Conservation (phyloP, 257 asterid genomes). For the Nicotiana attenuata region DNA sequence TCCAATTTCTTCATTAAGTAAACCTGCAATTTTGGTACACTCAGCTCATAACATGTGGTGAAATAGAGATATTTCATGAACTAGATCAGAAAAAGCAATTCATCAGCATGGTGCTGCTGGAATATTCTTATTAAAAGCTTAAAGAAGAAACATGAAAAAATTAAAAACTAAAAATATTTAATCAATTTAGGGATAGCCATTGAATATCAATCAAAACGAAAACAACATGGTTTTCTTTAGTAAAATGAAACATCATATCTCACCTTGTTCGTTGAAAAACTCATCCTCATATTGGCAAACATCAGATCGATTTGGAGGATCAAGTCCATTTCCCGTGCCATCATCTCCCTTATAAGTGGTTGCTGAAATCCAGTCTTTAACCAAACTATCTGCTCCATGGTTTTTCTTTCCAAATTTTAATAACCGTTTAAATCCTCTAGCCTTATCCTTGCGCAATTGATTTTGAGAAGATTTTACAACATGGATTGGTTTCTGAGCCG, state of each 20-base stretch:
- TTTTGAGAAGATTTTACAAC: slow-evolving; percentile 45
- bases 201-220: background rate
- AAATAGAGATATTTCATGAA: background rate
- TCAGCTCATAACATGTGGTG: background rate
- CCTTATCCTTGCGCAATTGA: slow-evolving; percentile 64
- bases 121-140: background rate
- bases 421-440: slow-evolving; percentile 74
- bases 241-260: background rate
- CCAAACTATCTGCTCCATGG: slow-evolving; percentile 65
- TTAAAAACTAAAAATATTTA: background rate
- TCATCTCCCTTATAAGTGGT: slow-evolving; percentile 87
- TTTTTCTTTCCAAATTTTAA: slow-evolving; percentile 72
- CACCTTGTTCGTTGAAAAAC: slow-evolving; percentile 62
- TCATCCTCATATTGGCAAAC: slow-evolving; percentile 58
- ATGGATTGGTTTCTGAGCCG: slow-evolving; percentile 57
- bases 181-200: background rate
- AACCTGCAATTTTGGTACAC: background rate
- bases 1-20: background rate
- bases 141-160: slow-evolving; percentile 1
- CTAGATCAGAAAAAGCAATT: background rate
- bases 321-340: slow-evolving; percentile 73
- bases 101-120: background rate
- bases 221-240: background rate
- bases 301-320: slow-evolving; percentile 51
- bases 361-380: slow-evolving; percentile 80